A percentile compares a stretch with the other conserved stretches of the same genome.
These are phyloP conservation scores for Cytidiella melzeri DNA, from an alignment of 768 basidiomycete genomes.

Conservation along the genomic window DNA sequence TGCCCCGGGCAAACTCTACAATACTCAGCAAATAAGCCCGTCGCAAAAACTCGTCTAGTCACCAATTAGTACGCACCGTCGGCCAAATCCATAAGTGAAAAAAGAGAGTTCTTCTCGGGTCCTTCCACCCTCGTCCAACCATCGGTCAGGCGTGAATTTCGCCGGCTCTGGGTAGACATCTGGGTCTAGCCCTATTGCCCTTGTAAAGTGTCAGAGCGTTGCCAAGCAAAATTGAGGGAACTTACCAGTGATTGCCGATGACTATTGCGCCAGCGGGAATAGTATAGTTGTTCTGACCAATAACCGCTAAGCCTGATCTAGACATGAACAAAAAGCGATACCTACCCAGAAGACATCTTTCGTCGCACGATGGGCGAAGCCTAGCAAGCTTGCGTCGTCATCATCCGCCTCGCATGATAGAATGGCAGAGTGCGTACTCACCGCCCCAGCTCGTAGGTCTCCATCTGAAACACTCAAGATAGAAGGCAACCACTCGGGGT, in stretches of 20 bases:
- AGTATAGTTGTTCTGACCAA: conserved; percentile 27
- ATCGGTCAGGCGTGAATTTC: conserved; percentile 27
- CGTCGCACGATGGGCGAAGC: conserved; percentile 60
- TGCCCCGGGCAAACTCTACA: conserved; percentile 62
- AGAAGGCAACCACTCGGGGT: conserved; percentile 34
- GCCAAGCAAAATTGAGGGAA: background rate
- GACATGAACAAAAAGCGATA: background rate
- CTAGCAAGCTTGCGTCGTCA: no score
- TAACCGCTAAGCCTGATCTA: background rate
- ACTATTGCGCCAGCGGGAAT: conserved; percentile 36
- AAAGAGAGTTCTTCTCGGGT: conserved; percentile 24
- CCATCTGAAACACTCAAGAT: conserved; percentile 38
- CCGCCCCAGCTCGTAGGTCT: conserved; percentile 15
- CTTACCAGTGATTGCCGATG: conserved; percentile 34
- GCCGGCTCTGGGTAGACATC: conserved; percentile 28
- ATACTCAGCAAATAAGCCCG: background rate
- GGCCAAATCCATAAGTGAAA: conserved; percentile 32
- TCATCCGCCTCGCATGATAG: background rate
- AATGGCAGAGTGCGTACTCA: background rate
- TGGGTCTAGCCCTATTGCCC: conserved; percentile 29
- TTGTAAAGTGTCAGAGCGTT: conserved; percentile 2
- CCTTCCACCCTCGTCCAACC: conserved; percentile 25
- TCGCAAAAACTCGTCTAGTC: background rate
- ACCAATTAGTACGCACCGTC: conserved; percentile 18
- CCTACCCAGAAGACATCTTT: conserved; percentile 58